Evolutionary conservation across 2,329 filamentous ascomycete genomes (phyloP).

Genomic region (Orbilia oligospora): DNA sequence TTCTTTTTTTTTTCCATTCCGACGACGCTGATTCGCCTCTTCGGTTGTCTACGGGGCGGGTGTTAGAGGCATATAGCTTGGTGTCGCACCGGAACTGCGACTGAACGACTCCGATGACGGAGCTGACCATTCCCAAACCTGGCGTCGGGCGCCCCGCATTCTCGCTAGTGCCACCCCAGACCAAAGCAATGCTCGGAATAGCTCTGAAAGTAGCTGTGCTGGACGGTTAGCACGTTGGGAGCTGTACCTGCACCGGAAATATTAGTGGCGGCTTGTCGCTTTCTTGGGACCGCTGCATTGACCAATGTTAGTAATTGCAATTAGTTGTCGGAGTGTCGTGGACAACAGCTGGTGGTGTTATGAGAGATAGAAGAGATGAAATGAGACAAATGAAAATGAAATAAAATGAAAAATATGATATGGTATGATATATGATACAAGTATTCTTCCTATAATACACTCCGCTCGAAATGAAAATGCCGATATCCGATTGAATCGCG

Average conservation of each 20-base stretch:
- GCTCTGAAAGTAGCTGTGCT: neutral
- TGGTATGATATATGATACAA: slow-evolving; percentile 12
- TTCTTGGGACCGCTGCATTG: slow-evolving; percentile 4
- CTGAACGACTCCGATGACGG: slow-evolving; percentile 53
- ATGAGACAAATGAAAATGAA: neutral
- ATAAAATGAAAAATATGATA: slow-evolving; percentile 1
- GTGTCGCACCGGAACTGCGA: slow-evolving; percentile 19
- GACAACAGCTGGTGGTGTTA: neutral
- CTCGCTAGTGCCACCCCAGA: slow-evolving; percentile 46
- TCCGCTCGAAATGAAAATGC: slow-evolving; percentile 1
- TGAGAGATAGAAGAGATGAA: neutral
- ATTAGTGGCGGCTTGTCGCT: slow-evolving; percentile 24
- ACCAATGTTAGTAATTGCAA: neutral
- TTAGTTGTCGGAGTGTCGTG: neutral
- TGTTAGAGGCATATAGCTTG: neutral
- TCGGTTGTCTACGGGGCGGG: slow-evolving; percentile 26
- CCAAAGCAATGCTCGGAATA: slow-evolving; percentile 14
- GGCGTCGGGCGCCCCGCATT: slow-evolving; percentile 41
- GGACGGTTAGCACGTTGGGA: neutral
- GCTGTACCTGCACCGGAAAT: slow-evolving; percentile 10
- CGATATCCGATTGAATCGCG: neutral
- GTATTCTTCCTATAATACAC: slow-evolving; percentile 37
- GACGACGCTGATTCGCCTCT: slow-evolving; percentile 51
- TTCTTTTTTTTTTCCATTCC: slow-evolving; percentile 28
- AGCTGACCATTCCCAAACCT: slow-evolving; percentile 46